Evolutionary conservation across 2,329 filamentous ascomycete genomes (phyloP), one percentile per base, ranked within the genome.

Genomic region (Diaporthe ilicicola): DNA sequence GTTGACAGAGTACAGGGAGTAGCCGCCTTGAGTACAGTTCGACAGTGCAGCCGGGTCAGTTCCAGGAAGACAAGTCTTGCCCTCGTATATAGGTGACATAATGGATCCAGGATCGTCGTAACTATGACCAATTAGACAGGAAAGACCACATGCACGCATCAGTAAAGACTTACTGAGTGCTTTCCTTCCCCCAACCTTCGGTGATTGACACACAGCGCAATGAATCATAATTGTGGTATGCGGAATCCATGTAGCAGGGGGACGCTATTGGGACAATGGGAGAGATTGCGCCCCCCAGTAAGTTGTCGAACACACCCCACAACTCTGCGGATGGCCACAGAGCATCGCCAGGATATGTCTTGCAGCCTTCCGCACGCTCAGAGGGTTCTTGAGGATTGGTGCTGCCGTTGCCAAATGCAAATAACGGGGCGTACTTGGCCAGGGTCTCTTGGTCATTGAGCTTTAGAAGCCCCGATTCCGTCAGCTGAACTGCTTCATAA

Each of bases 1-100:
- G 19, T 83, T 81, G 32, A 85, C 76, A 0, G 81, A 78, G 62
- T 84, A 85, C 2, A 76, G 71, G 0, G 83, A 82, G 72, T 82
- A 81, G 5, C 80, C 82, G 1, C 83, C 83, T 0, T 82, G 70
- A 1, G 76, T 80, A 71, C 83, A 84, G 1, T 73, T 75, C 46
- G 72, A 71, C 42, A 50, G 24, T 17, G 27, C 34, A 32, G 72
- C 71, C n/a, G 70, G 73, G 50, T 72, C 65, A 34, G 29, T 59
- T 2, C 62, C 67, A 10, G 72, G 64, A 62, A 74, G 44, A 34
- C 79, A 81, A 17, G 79, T 79, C 3, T 75, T 73, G 1, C 78
- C 79, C 62, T 80, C 73, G 65, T 78, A 81, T 0, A 82, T 27
- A 6, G 80, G 80, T 64, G 75, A 82, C 77, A 82, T 82, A 29